Percentiles rank a stretch among this genome's conserved stretches.
Evolutionary conservation across 108 stramenopile genomes (phyloP).

Genomic region (Poteriospumella lacustris): DNA sequence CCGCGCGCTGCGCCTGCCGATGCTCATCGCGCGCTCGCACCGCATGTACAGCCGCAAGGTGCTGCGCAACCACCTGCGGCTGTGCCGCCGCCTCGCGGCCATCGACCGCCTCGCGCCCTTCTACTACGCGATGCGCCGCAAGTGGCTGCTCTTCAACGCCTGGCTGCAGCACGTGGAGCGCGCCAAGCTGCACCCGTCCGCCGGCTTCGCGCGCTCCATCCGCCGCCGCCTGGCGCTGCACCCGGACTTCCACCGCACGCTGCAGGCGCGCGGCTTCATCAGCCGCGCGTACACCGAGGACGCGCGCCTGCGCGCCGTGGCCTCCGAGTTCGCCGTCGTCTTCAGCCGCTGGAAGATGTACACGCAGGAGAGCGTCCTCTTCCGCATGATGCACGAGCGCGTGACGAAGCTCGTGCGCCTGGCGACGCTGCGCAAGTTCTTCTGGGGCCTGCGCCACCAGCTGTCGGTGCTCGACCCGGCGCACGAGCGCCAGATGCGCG

Average conservation of each 20-base stretch:
- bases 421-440: neutral
- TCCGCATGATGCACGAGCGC: neutral
- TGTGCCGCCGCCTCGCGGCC: neutral
- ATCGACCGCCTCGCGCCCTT: neutral
- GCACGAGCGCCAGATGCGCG: neutral
- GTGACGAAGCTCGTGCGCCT: neutral
- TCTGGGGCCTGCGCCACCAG: neutral
- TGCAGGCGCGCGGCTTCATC: neutral
- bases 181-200: neutral
- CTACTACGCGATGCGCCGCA: neutral
- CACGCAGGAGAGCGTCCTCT: conserved; percentile 11
- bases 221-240: neutral
- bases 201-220: neutral
- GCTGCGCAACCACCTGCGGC: neutral
- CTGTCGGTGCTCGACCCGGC: neutral
- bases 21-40: neutral
- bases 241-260: neutral
- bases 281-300: neutral
- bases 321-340: neutral
- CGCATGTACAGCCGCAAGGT: neutral
- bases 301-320: neutral
- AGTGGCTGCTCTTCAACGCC: conserved; percentile 21
- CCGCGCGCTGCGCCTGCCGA: neutral
- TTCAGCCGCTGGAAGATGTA: conserved; percentile 13
- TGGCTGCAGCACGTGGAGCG: neutral